phyloP scores from a whole-genome alignment of 2,329 filamentous ascomycete genomes.

The Aspergillus pseudonomiae region DNA sequence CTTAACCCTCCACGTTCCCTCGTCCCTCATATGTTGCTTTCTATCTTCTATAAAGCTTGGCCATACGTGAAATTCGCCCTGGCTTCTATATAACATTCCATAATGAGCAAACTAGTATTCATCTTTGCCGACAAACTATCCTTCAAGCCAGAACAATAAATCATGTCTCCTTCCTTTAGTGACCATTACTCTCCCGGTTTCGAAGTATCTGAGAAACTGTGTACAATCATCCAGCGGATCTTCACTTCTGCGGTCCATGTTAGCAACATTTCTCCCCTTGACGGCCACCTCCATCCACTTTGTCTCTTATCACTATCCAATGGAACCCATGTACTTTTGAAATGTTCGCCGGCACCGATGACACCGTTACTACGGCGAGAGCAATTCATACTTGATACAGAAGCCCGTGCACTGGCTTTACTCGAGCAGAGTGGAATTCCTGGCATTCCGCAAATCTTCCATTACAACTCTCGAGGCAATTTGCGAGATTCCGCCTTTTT shows the following conservation, averaged over 20 bases:
- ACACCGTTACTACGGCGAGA: slow-evolving; percentile 46
- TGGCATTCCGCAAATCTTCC: slow-evolving; percentile 41
- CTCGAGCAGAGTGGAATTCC: slow-evolving; percentile 37
- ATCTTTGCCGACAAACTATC: background rate
- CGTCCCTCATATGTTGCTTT: background rate
- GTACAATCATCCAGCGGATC: slow-evolving; percentile 33
- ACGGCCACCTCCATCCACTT: slow-evolving; percentile 40
- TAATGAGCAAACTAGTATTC: background rate
- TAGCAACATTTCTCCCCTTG: slow-evolving; percentile 27
- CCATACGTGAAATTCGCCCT: background rate
- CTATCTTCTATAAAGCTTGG: background rate
- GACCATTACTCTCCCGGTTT: slow-evolving; percentile 9
- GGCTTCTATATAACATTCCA: background rate
- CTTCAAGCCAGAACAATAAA: background rate
- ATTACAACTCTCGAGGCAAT: slow-evolving; percentile 36
- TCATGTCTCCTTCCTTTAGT: slow-evolving; percentile 19
- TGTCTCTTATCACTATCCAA: slow-evolving; percentile 43
- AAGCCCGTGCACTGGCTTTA: slow-evolving; percentile 43
- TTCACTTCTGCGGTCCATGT: slow-evolving; percentile 37
- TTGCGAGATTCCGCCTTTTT: slow-evolving; percentile 38
- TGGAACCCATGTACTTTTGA: slow-evolving; percentile 40
- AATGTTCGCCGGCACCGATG: slow-evolving; percentile 37
- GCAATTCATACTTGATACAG: slow-evolving; percentile 41
- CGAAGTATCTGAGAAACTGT: slow-evolving; percentile 28
- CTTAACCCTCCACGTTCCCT: background rate